A percentile compares a stretch with the other conserved stretches of the same genome.
phyloP scores from a whole-genome alignment of 108 stramenopile species.

The Nitzschia palea region DNA sequence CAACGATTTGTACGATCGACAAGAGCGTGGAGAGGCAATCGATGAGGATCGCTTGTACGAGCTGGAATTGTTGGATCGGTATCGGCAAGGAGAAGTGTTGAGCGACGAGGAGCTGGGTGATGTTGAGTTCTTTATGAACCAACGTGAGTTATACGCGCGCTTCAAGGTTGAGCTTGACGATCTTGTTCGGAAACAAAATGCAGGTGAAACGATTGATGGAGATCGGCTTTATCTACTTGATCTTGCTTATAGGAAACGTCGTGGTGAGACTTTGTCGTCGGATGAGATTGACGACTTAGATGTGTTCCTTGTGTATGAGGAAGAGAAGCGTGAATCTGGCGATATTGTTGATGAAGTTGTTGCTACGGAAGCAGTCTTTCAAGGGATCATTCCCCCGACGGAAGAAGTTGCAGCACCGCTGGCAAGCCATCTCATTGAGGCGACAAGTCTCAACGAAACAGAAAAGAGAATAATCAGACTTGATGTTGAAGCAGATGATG shows the following conservation, averaged over 20 bases:
- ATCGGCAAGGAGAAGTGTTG: slow-evolving; percentile 24
- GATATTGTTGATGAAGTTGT: too few relatives aligned
- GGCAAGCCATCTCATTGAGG: too few relatives aligned
- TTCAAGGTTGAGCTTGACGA: not conserved
- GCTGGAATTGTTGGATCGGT: slow-evolving; percentile 23
- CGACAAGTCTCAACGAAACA: too few relatives aligned
- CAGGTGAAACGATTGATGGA: slow-evolving; percentile 9
- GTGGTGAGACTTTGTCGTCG: not conserved
- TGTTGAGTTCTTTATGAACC: not conserved
- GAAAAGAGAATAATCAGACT: too few relatives aligned
- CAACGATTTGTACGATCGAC: slow-evolving; percentile 9
- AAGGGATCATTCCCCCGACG: too few relatives aligned
- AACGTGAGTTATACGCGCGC: not conserved
- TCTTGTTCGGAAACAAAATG: not conserved
- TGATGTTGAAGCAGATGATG: too few relatives aligned
- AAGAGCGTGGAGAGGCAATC: slow-evolving; percentile 17
- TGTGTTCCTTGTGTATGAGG: not conserved
- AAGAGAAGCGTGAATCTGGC: not conserved
- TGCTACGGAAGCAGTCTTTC: too few relatives aligned
- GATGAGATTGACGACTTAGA: slow-evolving; percentile 16
- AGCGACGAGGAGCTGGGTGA: slow-evolving; percentile 20
- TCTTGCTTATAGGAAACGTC: not conserved
- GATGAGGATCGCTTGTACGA: slow-evolving; percentile 24
- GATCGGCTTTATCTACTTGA: slow-evolving; percentile 7
- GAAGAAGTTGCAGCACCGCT: too few relatives aligned